Evolutionary conservation across 768 basidiomycete species (phyloP).

Genomic region (Tulasnella sp.): DNA sequence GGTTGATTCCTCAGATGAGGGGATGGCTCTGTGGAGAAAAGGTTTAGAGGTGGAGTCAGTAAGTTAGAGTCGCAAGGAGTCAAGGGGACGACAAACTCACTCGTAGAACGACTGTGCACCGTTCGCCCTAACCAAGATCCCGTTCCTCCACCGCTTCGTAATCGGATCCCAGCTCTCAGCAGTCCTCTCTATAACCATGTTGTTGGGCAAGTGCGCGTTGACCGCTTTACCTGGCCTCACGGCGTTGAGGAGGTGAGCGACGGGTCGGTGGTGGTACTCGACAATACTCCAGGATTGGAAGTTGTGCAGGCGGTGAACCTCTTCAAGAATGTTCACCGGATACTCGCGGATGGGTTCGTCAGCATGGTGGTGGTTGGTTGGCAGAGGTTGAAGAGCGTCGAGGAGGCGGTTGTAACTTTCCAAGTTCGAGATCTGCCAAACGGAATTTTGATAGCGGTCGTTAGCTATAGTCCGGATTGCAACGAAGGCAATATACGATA

Average conservation of each 20-base stretch:
- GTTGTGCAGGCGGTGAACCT: background rate
- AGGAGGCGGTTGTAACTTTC: background rate
- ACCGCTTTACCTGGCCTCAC: background rate
- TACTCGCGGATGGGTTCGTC: background rate
- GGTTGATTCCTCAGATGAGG: background rate
- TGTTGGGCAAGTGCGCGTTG: background rate
- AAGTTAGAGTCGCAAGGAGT: background rate
- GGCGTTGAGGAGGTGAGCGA: background rate
- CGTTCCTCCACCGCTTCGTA: background rate
- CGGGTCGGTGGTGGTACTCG: background rate
- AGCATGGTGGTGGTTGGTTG: background rate
- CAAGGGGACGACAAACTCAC: background rate
- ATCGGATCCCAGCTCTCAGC: background rate
- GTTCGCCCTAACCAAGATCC: background rate
- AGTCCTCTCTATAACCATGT: background rate
- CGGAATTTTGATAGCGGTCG: background rate
- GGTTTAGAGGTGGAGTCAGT: background rate
- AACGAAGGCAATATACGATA: background rate
- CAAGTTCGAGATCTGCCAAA: background rate
- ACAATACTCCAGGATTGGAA: background rate
- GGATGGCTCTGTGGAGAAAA: background rate
- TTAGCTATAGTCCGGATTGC: background rate
- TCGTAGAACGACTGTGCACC: background rate
- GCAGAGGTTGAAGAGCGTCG: background rate
- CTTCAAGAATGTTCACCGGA: slow-evolving; percentile 3